Conservation (phyloP, 2,329 filamentous ascomycete species). For the Rasamsonia emersonii region DNA sequence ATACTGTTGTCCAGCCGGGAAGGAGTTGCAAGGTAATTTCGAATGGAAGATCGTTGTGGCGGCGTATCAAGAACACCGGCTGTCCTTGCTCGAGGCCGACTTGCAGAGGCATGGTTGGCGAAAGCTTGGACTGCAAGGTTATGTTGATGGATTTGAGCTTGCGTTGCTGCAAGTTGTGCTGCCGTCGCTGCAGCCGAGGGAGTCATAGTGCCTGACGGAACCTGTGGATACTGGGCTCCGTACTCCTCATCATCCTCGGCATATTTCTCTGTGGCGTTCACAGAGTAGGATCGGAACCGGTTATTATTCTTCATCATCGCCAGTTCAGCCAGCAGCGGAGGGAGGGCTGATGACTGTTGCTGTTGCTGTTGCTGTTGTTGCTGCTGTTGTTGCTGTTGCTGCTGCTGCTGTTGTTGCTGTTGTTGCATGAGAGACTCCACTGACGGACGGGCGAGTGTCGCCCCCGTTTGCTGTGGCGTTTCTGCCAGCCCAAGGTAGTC, state of each 20-base stretch:
- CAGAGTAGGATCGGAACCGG: slow-evolving; percentile 92
- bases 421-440: slow-evolving; percentile 44
- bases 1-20: slow-evolving; percentile 69
- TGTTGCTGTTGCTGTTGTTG: too few relatives aligned
- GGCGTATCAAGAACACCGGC: slow-evolving; percentile 83
- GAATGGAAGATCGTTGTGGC: slow-evolving; percentile 53
- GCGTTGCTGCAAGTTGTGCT: slow-evolving; percentile 52
- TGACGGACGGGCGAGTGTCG: slow-evolving; percentile 58
- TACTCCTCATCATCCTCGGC: slow-evolving; percentile 80
- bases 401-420: too few relatives aligned
- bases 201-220: slow-evolving; percentile 52
- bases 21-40: slow-evolving; percentile 69
- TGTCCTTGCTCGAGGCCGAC: slow-evolving; percentile 78
- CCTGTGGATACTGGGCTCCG: slow-evolving; percentile 47
- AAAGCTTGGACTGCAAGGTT: slow-evolving; percentile 91
- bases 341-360: slow-evolving; percentile 38
- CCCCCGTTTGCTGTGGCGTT: slow-evolving; percentile 72
- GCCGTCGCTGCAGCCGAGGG: slow-evolving; percentile 49
- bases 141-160: slow-evolving; percentile 71
- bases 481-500: slow-evolving; percentile 95
- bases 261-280: slow-evolving; percentile 97
- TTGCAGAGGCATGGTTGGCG: slow-evolving; percentile 72
- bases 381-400: slow-evolving; percentile 40
- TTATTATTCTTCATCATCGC: slow-evolving; percentile 71
- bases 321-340: slow-evolving; percentile 64